Evolutionary conservation across 495 filamentous ascomycete genomes (phyloP).

Genomic region (Aspergillus incahuasiensis): DNA sequence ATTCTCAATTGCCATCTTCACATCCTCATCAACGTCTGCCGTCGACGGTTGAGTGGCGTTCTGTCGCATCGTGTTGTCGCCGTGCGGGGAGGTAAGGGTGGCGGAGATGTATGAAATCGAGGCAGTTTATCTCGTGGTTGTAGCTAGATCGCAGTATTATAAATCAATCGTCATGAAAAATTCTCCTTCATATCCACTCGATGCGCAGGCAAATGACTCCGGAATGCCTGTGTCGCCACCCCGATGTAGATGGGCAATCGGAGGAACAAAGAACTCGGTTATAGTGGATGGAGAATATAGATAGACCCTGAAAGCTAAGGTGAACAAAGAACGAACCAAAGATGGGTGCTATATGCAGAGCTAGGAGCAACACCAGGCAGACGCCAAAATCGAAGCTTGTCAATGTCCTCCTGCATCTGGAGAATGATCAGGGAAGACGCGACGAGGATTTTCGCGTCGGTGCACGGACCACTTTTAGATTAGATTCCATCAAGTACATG

Average conservation of each 20-base stretch:
- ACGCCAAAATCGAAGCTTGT: neutral
- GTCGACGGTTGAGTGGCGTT: slow-evolving; percentile 44
- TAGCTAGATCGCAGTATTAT: neutral
- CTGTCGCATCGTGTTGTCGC: slow-evolving; percentile 23
- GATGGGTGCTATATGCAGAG: neutral
- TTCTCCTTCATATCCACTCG: neutral
- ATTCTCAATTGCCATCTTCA: slow-evolving; percentile 13
- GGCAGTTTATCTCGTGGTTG: slow-evolving; percentile 13
- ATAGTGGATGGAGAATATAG: neutral
- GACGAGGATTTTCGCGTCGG: slow-evolving; percentile 30
- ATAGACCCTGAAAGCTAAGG: neutral
- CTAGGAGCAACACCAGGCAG: neutral
- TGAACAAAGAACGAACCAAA: neutral
- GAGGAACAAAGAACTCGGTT: neutral
- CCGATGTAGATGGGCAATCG: neutral
- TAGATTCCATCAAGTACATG: neutral
- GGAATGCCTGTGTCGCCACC: neutral
- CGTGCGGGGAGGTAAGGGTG: slow-evolving; percentile 31
- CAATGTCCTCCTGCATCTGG: neutral
- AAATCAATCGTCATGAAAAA: neutral
- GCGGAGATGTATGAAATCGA: slow-evolving; percentile 35
- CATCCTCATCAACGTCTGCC: slow-evolving; percentile 21
- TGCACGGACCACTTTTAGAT: slow-evolving; percentile 38
- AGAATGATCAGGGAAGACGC: slow-evolving; percentile 12
- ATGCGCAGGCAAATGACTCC: neutral